Conservation (phyloP, 345 rosid species). For the Excoecaria cochinchinensis region DNA sequence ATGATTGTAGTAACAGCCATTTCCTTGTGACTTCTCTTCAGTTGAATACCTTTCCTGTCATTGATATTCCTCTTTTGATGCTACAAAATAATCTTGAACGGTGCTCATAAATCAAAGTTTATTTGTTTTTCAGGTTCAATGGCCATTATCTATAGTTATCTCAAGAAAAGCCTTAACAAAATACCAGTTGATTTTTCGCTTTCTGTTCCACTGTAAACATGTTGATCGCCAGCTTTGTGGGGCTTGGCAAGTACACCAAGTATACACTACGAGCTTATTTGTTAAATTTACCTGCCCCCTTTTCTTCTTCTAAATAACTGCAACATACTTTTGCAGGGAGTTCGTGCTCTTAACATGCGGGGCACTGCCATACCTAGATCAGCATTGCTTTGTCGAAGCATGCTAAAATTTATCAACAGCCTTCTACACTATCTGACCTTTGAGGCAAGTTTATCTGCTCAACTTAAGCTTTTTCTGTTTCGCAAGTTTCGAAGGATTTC, state of each 20-base stretch:
- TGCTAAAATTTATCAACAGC: slow-evolving; percentile 92
- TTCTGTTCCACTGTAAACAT: slow-evolving; percentile 89
- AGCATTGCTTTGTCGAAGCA: slow-evolving; percentile 93
- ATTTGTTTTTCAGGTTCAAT: slow-evolving; percentile 64
- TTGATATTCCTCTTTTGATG: slow-evolving; percentile 5
- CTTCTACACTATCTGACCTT: slow-evolving; percentile 95
- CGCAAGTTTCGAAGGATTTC: neutral
- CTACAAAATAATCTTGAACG: neutral
- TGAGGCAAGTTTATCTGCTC: slow-evolving; percentile 63
- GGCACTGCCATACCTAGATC: slow-evolving; percentile 89
- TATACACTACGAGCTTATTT: slow-evolving; percentile 34
- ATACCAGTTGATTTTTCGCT: slow-evolving; percentile 90
- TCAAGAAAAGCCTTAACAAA: slow-evolving; percentile 85
- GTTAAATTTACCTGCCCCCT: slow-evolving; percentile 7
- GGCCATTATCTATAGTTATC: slow-evolving; percentile 94
- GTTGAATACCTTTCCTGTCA: neutral
- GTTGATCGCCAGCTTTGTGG: slow-evolving; percentile 95
- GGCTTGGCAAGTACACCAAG: slow-evolving; percentile 99
- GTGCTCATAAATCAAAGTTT: slow-evolving; percentile 11
- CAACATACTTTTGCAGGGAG: slow-evolving; percentile 52
- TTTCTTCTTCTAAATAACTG: slow-evolving; percentile 25
- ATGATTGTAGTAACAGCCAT: neutral
- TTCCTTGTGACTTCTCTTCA: neutral
- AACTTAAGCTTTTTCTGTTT: neutral
- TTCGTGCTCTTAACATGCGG: slow-evolving; percentile 60